phyloP scores from a whole-genome alignment of 495 filamentous ascomycete species.

The Penicillium malachiteum region DNA sequence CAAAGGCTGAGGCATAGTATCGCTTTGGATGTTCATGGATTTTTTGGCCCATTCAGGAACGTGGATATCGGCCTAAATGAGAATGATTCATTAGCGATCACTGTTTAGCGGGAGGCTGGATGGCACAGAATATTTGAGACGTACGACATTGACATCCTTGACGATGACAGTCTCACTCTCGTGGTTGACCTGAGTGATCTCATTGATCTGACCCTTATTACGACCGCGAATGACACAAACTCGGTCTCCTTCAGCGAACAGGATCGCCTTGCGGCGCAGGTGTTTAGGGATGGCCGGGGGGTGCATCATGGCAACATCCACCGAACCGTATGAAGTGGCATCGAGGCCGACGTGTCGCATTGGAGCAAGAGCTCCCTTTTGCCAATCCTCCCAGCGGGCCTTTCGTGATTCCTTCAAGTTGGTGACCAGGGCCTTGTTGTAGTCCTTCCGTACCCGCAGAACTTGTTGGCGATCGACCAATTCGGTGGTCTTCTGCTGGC shows the following conservation, averaged over 20 bases:
- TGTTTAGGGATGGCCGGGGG: conserved; percentile 39
- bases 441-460: conserved; percentile 32
- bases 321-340: conserved; percentile 48
- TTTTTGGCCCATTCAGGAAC: conserved; percentile 55
- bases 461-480: conserved; percentile 32
- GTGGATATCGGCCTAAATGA: conserved; percentile 53
- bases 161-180: conserved; percentile 59
- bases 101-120: neutral
- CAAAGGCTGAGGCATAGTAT: conserved; percentile 44
- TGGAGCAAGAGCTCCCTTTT: conserved; percentile 73
- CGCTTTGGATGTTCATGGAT: conserved; percentile 36
- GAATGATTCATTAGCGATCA: conserved; percentile 8
- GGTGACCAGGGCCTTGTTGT: conserved; percentile 33
- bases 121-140: conserved; percentile 13
- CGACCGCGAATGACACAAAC: conserved; percentile 74
- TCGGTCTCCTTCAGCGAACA: conserved; percentile 68
- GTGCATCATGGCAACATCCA: conserved; percentile 40
- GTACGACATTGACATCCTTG: conserved; percentile 67
- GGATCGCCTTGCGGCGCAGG: conserved; percentile 55
- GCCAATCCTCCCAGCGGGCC: conserved; percentile 65
- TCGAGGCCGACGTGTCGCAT: conserved; percentile 61
- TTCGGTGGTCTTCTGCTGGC: conserved; percentile 39
- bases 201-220: conserved; percentile 79
- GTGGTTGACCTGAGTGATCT: conserved; percentile 56
- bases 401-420: conserved; percentile 29